Evolutionary conservation across 805 yeast genomes (phyloP).

Genomic region (Metschnikowia drakensbergensis): DNA sequence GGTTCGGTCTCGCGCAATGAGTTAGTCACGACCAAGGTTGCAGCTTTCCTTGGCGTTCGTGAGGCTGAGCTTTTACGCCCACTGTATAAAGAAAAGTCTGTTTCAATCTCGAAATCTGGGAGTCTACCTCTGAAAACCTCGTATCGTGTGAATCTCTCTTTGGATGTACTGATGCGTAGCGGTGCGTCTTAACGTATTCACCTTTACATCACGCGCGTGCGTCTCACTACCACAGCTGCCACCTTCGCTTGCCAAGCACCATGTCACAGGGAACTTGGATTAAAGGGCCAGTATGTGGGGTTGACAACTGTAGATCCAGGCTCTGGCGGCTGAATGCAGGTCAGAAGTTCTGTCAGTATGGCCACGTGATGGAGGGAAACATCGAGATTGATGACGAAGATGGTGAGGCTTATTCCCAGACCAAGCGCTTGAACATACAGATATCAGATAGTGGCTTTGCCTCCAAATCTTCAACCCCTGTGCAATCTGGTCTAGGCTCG

Average conservation of each 20-base stretch:
- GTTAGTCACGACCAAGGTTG: too few species aligned
- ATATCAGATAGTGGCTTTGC: conserved; percentile 27
- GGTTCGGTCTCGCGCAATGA: too few species aligned
- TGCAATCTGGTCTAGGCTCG: neutral
- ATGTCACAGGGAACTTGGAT: conserved; percentile 40
- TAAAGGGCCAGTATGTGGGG: conserved; percentile 83
- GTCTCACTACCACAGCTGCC: neutral
- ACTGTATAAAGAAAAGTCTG: too few species aligned
- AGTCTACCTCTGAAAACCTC: too few species aligned
- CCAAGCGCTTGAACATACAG: conserved; percentile 52
- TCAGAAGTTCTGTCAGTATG: conserved; percentile 77
- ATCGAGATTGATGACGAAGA: conserved; percentile 79
- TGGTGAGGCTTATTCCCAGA: conserved; percentile 51
- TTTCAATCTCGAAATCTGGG: too few species aligned
- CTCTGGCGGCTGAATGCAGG: conserved; percentile 76
- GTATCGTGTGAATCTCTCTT: neutral
- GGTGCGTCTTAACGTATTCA: neutral
- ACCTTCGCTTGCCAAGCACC: neutral
- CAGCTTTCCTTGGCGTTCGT: too few species aligned
- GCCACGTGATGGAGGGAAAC: conserved; percentile 83
- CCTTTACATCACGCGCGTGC: neutral
- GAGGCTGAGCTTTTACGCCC: too few species aligned
- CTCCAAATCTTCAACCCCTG: neutral
- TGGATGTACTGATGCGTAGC: neutral
- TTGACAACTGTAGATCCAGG: conserved; percentile 80